Percentiles rank a stretch among this genome's conserved stretches.
phyloP scores from a whole-genome alignment of 1,284 basidiomycete genomes.

The Austropuccinia psidii region DNA sequence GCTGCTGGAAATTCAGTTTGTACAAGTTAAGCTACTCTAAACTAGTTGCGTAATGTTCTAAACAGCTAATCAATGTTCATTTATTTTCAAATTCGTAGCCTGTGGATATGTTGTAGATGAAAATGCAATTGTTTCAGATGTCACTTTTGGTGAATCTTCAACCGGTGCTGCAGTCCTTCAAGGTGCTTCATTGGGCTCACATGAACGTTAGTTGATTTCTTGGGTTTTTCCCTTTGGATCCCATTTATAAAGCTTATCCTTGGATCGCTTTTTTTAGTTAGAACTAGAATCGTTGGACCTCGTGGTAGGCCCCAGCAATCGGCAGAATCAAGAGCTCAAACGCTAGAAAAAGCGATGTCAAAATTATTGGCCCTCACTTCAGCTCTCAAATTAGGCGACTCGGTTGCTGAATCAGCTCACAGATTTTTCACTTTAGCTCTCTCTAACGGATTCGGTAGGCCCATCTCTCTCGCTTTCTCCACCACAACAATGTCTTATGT shows the following conservation, averaged over 20 bases:
- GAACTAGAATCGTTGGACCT: constrained; percentile 67
- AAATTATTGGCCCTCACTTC: constrained; percentile 73
- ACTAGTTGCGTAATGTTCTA: too few species aligned
- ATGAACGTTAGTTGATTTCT: constrained; percentile 64
- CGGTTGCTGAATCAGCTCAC: constrained; percentile 70
- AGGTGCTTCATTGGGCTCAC: constrained; percentile 85
- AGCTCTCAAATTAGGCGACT: constrained; percentile 67
- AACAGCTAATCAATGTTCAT: constrained; percentile 43
- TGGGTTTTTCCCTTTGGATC: background rate
- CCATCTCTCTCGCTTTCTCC: constrained; percentile 49
- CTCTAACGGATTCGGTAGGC: constrained; percentile 56
- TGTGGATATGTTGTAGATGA: constrained; percentile 68
- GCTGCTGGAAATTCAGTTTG: constrained; percentile 28
- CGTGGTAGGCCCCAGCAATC: constrained; percentile 52
- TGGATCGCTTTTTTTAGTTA: constrained; percentile 53
- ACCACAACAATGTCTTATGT: constrained; percentile 44
- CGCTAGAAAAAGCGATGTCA: constrained; percentile 57
- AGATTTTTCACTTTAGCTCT: constrained; percentile 89
- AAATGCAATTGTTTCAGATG: constrained; percentile 84
- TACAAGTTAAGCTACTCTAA: constrained; percentile 8
- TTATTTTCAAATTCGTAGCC: constrained; percentile 41
- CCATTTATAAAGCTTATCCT: background rate
- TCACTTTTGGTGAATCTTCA: constrained; percentile 87
- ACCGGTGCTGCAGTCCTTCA: constrained; percentile 90
- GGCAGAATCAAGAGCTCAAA: constrained; percentile 7